Evolutionary conservation across 2,329 filamentous ascomycete species (phyloP), one percentile per base, ranked within the genome.

Genomic region (Fusarium haematococcum): DNA sequence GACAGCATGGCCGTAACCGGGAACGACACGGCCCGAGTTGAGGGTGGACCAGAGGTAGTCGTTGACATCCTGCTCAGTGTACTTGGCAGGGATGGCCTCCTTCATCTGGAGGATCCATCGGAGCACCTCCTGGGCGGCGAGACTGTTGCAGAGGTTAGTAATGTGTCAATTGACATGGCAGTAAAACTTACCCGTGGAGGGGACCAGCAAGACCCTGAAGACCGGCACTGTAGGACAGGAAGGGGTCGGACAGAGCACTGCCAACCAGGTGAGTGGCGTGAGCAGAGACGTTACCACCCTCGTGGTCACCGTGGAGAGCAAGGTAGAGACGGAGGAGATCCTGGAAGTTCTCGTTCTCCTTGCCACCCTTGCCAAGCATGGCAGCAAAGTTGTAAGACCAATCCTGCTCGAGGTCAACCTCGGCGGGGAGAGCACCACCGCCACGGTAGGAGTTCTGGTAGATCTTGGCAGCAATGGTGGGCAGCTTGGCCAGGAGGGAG

Each of bases 341-440:
- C 83, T 98, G 96, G 89, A 99, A 98, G 83, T 94, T 93, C 85
- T 95, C 94, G 78, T 98, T 93, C 84, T 97, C 88, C 84, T 93
- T 91, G 76, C 95, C 95, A 60, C 92, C 91, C 87, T 97, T 98
- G 80, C 96, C 96, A 63, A 98, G 90, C 91, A 98, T 95, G 75
- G 95, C 94, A 54, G 97, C 97, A 80, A 98, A 99, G 89, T 99
- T 99, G 89, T 98, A 97, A 1, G 95, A 93, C 97, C 97, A 99
- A 85, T 99, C 97, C 85, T 98, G 94, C 77, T 93, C 89, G 67
- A 91, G 84, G 79, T 99, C 95, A 59, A 97, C 87, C 83, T 93
- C 87, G 78, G 92, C 90, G 10, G 94, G 91, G 72, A 98, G 88
- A 75, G 93, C 87, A 80, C 93, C 92, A 67, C 88, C 89, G 82